Percentiles rank a stretch among this genome's conserved stretches.
phyloP scores from a whole-genome alignment of 2,329 filamentous ascomycete genomes.

The Diplodia seriata region DNA sequence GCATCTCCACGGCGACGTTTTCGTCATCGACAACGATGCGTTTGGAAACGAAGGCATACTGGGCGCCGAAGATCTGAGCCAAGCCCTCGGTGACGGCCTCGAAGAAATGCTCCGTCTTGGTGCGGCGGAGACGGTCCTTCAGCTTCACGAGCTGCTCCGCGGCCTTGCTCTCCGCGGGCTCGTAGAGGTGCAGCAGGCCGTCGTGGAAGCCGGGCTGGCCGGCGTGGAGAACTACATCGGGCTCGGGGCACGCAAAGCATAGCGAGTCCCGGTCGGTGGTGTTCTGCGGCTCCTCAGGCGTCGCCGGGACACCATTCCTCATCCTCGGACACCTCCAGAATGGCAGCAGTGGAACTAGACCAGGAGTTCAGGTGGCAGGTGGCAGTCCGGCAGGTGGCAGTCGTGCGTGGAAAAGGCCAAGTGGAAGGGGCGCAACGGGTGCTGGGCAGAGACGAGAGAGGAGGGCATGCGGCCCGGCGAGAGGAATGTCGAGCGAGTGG shows the following conservation, averaged over 20 bases:
- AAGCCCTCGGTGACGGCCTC: conserved; percentile 67
- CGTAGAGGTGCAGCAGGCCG: conserved; percentile 44
- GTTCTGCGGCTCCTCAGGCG: conserved; percentile 45
- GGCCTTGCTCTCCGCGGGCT: conserved; percentile 64
- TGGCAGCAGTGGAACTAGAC: not conserved
- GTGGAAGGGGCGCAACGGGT: not conserved
- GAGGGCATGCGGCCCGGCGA: conserved; percentile 18
- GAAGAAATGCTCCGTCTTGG: conserved; percentile 69
- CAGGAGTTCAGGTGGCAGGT: not conserved
- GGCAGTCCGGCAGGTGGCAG: not conserved
- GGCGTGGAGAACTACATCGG: conserved; percentile 53
- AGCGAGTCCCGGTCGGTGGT: conserved; percentile 53
- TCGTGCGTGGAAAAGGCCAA: not conserved
- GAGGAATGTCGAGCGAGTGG: conserved; percentile 19
- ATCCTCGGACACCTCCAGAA: conserved; percentile 35
- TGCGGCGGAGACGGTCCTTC: conserved; percentile 62
- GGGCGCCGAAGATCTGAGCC: conserved; percentile 67
- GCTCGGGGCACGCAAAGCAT: conserved; percentile 50
- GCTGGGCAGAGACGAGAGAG: not conserved
- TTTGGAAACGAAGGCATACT: conserved; percentile 73
- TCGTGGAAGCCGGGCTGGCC: conserved; percentile 54
- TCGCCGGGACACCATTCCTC: conserved; percentile 40
- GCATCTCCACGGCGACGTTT: conserved; percentile 65
- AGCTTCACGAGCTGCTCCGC: conserved; percentile 66
- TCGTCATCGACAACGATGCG: conserved; percentile 66